Evolutionary conservation across 768 basidiomycete genomes (phyloP).

Genomic region (Tylopilus vinaceipallidus): DNA sequence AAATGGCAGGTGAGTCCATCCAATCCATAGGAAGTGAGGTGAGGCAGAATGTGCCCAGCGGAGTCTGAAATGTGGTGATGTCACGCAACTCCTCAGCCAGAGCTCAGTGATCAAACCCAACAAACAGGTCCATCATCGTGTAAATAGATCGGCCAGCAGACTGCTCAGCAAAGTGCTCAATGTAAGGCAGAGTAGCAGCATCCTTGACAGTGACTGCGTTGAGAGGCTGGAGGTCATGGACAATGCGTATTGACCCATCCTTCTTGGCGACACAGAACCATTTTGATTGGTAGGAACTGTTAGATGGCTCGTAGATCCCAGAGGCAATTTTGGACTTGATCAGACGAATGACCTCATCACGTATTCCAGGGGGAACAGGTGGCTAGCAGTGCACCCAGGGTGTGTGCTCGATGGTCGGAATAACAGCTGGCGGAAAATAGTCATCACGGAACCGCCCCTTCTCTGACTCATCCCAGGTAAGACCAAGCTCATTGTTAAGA

Average conservation of each 20-base stretch:
- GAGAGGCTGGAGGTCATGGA: slow-evolving; percentile 27
- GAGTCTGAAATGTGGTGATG: slow-evolving; percentile 43
- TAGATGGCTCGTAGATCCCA: slow-evolving; percentile 40
- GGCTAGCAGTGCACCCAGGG: slow-evolving; percentile 33
- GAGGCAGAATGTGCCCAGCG: slow-evolving; percentile 33
- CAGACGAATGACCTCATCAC: slow-evolving; percentile 22
- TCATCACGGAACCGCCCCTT: slow-evolving; percentile 33
- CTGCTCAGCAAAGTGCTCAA: slow-evolving; percentile 15
- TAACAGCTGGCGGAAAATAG: slow-evolving; percentile 33
- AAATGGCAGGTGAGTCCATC: slow-evolving; percentile 39
- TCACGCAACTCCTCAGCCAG: slow-evolving; percentile 25
- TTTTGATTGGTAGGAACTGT: slow-evolving; percentile 36
- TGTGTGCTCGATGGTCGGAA: slow-evolving; percentile 35
- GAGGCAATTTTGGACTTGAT: slow-evolving; percentile 34
- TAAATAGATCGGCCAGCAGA: slow-evolving; percentile 7
- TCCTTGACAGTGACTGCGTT: slow-evolving; percentile 13
- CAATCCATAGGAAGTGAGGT: slow-evolving; percentile 41
- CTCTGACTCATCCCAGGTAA: slow-evolving; percentile 41
- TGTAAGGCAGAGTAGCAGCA: slow-evolving; percentile 9
- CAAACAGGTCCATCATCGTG: not conserved
- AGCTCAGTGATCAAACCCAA: not conserved
- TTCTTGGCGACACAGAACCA: slow-evolving; percentile 41
- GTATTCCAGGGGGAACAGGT: slow-evolving; percentile 30
- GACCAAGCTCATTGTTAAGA: slow-evolving; percentile 27
- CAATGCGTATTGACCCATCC: slow-evolving; percentile 18